Percentiles rank a stretch among this genome's conserved stretches.
phyloP scores from a whole-genome alignment of 148 eudicot genomes.

The Arbutus unedo region DNA sequence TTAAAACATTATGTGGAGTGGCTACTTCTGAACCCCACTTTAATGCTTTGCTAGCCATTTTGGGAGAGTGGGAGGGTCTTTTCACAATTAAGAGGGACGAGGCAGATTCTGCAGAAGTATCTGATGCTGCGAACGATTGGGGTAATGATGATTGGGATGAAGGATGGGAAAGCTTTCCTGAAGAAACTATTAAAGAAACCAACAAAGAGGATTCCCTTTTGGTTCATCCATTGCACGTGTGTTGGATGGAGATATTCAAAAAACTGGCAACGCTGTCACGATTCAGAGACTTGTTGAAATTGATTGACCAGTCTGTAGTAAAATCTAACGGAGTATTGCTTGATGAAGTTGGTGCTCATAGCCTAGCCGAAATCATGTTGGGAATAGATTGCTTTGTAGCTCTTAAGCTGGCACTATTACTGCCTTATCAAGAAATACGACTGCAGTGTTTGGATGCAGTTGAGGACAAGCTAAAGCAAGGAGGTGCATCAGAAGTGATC shows the following conservation, averaged over 20 bases:
- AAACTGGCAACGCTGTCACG: constrained; percentile 45
- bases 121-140: constrained; percentile 57
- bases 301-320: constrained; percentile 52
- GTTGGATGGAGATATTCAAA: constrained; percentile 70
- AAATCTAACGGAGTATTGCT: constrained; percentile 44
- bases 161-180: constrained; percentile 91
- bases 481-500: constrained; percentile 41
- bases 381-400: constrained; percentile 63
- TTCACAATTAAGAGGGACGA: constrained; percentile 39
- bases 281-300: constrained; percentile 36
- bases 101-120: constrained; percentile 32
- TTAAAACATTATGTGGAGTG: constrained; percentile 54
- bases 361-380: constrained; percentile 35
- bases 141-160: constrained; percentile 81
- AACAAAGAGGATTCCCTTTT: constrained; percentile 27
- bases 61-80: constrained; percentile 79
- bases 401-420: constrained; percentile 48
- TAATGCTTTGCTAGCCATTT: constrained; percentile 55
- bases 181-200: constrained; percentile 53
- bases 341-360: constrained; percentile 50
- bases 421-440: constrained; percentile 66
- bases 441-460: constrained; percentile 61
- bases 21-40: constrained; percentile 49
- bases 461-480: constrained; percentile 68
- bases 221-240: constrained; percentile 75